Evolutionary conservation across 2,329 filamentous ascomycete species (phyloP).

Genomic region (Aspergillus glaucus): DNA sequence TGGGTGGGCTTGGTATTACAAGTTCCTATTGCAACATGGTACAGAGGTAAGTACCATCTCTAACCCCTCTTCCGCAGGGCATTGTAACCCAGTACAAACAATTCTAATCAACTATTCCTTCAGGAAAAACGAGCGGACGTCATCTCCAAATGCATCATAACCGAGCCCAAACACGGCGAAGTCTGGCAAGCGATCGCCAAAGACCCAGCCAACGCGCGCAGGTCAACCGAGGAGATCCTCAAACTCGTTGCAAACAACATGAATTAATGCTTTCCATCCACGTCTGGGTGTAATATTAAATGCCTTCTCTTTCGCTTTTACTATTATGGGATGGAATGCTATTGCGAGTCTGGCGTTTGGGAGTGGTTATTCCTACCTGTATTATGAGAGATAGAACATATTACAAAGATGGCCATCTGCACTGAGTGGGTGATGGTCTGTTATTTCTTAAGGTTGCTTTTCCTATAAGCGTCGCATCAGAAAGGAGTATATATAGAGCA

Average conservation of each 20-base stretch:
- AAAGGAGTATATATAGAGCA: not conserved
- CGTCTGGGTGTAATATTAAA: not conserved
- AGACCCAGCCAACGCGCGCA: slow-evolving; percentile 71
- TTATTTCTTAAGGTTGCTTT: not conserved
- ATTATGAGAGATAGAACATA: too few species aligned
- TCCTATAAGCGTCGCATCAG: not conserved
- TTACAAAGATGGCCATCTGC: too few species aligned
- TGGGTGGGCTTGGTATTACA: slow-evolving; percentile 97
- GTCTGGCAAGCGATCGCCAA: slow-evolving; percentile 83
- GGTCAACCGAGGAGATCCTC: slow-evolving; percentile 72
- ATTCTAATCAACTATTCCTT: too few species aligned
- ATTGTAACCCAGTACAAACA: too few species aligned
- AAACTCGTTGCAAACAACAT: slow-evolving; percentile 61
- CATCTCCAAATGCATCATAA: slow-evolving; percentile 69
- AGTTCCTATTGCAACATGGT: slow-evolving; percentile 85
- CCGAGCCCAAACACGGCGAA: slow-evolving; percentile 88
- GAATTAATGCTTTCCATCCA: not conserved
- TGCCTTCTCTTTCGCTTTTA: not conserved
- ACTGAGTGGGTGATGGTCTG: too few species aligned
- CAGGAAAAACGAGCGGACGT: slow-evolving; percentile 82
- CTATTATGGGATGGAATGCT: not conserved
- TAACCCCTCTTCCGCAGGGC: not conserved
- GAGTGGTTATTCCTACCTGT: not conserved
- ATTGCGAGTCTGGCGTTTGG: slow-evolving; percentile 3
- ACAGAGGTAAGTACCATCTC: slow-evolving; percentile 52